Evolutionary conservation across 2,329 filamentous ascomycete species (phyloP).

Genomic region (Camillea tinctor): DNA sequence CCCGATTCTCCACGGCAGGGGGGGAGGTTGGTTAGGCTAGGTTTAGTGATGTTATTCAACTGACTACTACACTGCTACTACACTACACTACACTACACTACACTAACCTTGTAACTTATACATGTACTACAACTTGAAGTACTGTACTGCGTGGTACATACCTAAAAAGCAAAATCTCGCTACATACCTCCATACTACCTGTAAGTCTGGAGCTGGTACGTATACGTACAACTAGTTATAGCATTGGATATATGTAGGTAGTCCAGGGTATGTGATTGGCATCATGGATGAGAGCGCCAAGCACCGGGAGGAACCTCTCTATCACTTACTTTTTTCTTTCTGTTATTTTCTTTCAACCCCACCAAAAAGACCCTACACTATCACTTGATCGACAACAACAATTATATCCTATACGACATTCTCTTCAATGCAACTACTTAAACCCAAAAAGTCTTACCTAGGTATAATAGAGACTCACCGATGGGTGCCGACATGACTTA

Average conservation of each 20-base stretch:
- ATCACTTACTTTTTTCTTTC: too few relatives aligned
- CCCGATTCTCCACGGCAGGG: neutral
- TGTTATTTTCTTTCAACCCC: neutral
- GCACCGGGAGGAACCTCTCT: neutral
- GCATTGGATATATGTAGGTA: neutral
- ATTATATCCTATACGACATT: neutral
- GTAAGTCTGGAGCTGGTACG: too few relatives aligned
- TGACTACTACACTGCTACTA: too few relatives aligned
- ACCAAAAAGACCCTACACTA: neutral
- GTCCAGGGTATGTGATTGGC: neutral
- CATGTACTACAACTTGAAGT: neutral
- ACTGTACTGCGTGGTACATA: neutral
- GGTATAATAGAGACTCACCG: slow-evolving; percentile 18
- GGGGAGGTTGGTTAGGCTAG: neutral
- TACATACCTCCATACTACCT: neutral
- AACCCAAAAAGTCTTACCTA: neutral
- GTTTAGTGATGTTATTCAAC: neutral
- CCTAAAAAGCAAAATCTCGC: neutral
- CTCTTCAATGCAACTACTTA: neutral
- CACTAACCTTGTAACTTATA: too few relatives aligned
- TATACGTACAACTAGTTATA: too few relatives aligned
- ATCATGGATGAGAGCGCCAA: neutral
- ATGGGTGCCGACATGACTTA: slow-evolving; percentile 24
- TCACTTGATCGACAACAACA: neutral
- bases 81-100: too few relatives aligned